Percentiles rank a stretch among this genome's conserved stretches.
Conservation (phyloP, 2,329 filamentous ascomycete species). For the Dactylellina haptotyla region DNA sequence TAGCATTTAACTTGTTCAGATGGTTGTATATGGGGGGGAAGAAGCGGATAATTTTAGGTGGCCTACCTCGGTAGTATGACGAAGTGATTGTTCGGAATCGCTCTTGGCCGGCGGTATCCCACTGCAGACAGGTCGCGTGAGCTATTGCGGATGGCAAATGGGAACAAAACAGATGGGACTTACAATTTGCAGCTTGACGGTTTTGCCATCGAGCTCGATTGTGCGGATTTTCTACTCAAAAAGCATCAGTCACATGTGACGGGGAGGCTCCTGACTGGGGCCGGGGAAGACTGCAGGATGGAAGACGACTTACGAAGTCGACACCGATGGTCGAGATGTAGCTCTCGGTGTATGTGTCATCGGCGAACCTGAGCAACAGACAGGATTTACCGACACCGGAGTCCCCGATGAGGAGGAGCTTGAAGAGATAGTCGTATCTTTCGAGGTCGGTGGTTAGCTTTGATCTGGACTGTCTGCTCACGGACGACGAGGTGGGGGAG, state of each 20-base stretch:
- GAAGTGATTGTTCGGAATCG: slow-evolving; percentile 99
- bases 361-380: slow-evolving; percentile 94
- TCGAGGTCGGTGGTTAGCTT: slow-evolving; percentile 49
- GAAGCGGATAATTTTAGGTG: slow-evolving; percentile 9
- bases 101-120: slow-evolving; percentile 99
- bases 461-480: not conserved
- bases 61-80: slow-evolving; percentile 84
- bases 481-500: slow-evolving; percentile 19
- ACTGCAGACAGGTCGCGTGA: slow-evolving; percentile 68
- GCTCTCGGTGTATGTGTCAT: slow-evolving; percentile 98
- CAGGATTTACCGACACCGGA: slow-evolving; percentile 99
- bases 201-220: slow-evolving; percentile 99
- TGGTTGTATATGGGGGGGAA: not conserved
- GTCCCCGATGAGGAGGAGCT: slow-evolving; percentile 99
- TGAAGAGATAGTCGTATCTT: slow-evolving; percentile 99
- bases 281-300: not conserved
- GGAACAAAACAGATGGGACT: slow-evolving; percentile 60
- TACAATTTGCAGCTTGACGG: slow-evolving; percentile 99
- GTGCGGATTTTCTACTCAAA: slow-evolving; percentile 91
- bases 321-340: slow-evolving; percentile 99
- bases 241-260: slow-evolving; percentile 12
- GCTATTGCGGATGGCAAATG: not conserved
- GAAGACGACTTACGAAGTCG: slow-evolving; percentile 80
- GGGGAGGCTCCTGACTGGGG: slow-evolving; percentile 1
- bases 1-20: slow-evolving; percentile 20